Conservation (phyloP, 2,329 filamentous ascomycete species). For the Scolecobasidium constrictum region DNA sequence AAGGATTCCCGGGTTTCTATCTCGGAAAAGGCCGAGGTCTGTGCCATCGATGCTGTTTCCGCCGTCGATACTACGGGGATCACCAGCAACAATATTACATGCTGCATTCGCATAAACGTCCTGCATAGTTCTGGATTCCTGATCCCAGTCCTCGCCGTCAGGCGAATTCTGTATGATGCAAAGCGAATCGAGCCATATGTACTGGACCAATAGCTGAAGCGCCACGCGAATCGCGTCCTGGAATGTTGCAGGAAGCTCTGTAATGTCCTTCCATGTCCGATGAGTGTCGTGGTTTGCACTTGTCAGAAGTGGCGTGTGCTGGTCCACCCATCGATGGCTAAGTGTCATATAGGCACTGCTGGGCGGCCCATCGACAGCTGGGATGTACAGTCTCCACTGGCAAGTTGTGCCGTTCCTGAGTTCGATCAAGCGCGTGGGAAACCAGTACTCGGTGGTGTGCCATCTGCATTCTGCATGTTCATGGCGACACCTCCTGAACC, state of each 20-base stretch:
- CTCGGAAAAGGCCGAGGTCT: neutral
- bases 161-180: conserved; percentile 20
- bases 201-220: conserved; percentile 24
- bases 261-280: too few species aligned
- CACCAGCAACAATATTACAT: conserved; percentile 14
- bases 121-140: conserved; percentile 13
- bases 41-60: conserved; percentile 1
- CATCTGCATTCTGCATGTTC: too few species aligned
- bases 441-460: too few species aligned
- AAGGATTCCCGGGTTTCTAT: neutral
- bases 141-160: conserved; percentile 12
- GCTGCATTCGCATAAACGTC: conserved; percentile 12
- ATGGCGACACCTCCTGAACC: too few species aligned
- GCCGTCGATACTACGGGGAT: neutral
- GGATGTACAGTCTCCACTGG: too few species aligned
- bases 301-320: too few species aligned
- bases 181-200: conserved; percentile 19
- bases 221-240: conserved; percentile 12
- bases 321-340: too few species aligned
- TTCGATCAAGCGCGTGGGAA: too few species aligned
- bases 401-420: too few species aligned
- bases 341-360: too few species aligned
- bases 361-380: too few species aligned
- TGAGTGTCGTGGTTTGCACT: too few species aligned
- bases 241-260: conserved; percentile 8